These are phyloP conservation scores for Neocatenulostroma microsporum DNA, from an alignment of 2,329 filamentous ascomycete genomes.

Conservation along the genomic window DNA sequence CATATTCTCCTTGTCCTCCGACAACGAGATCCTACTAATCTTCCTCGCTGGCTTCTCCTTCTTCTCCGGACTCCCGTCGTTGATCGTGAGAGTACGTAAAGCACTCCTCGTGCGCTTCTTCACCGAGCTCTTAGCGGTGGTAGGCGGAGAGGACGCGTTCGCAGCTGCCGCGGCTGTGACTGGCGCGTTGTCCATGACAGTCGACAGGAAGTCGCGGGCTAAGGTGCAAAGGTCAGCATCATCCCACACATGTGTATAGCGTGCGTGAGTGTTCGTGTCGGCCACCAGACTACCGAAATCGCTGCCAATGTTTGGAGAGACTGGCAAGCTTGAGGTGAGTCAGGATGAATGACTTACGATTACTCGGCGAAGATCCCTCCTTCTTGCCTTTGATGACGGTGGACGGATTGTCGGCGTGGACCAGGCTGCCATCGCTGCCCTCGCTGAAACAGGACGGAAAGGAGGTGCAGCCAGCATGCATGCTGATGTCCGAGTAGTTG, in stretches of 20 bases:
- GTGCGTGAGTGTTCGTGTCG: no score
- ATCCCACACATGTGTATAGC: no score
- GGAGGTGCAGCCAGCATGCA: conserved; percentile 25
- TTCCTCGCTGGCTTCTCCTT: conserved; percentile 19
- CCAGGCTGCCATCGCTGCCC: conserved; percentile 18
- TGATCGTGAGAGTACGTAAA: conserved; percentile 16
- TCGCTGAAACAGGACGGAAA: conserved; percentile 26
- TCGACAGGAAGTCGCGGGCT: conserved; percentile 24
- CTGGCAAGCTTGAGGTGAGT: no score
- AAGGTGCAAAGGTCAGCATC: no score
- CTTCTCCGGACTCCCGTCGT: conserved; percentile 21
- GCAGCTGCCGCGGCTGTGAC: conserved; percentile 3
- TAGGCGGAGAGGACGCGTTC: no score
- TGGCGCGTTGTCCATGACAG: conserved; percentile 15
- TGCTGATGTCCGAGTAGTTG: conserved; percentile 27
- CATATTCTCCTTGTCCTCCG: conserved; percentile 9
- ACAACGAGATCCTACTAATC: conserved; percentile 14
- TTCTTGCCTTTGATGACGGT: conserved; percentile 19
- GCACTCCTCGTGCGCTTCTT: conserved; percentile 24
- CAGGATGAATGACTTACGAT: conserved; percentile 7
- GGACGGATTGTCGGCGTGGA: conserved; percentile 15
- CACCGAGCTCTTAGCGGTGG: conserved; percentile 11
- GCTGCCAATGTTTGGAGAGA: no score
- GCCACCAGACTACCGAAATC: no score
- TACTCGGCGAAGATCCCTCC: conserved; percentile 16